Evolutionary conservation across 129 eudicot species (phyloP), one percentile per base, ranked within the genome.

Genomic region (Chrysanthemum makinoi): DNA sequence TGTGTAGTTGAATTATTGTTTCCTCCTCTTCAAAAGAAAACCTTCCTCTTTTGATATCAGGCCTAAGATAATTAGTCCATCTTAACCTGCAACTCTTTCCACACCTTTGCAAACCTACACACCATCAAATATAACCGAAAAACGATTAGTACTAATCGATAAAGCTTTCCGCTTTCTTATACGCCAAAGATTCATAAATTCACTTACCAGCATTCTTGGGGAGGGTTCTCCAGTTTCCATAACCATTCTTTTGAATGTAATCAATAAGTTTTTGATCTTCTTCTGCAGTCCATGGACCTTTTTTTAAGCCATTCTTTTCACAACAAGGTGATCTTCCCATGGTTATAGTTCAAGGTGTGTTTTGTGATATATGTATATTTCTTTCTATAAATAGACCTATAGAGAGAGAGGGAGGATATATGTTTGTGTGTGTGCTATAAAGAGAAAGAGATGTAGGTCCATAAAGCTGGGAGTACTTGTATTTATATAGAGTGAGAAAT

Each of bases 251-350:
- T 17, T 85, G 83, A 76, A 91, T 86, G 68, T 86, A 86, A 75
- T 86, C 89, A 72, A 84, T 72, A 53, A 91, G 94, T 61, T 84
- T 91, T 49, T 88, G 89, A 81, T 91, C 97, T 75, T 91, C 97
- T 69, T 88, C 97, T 1, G 96, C 81, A 15, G 96, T 88, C 97
- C 97, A 91, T 17, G 97, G 96, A 51, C 97, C 97, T 55, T 78
- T 91, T 57, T 88, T 91, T 33, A 91, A 69, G 51, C 96, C 96
- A 70, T 77, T 81, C 52, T 91, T 88, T n/a, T 91, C 96, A 81
- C 96, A 88, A 72, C 94, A 88, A 50, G 94, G 96, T 72, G 97
- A 75, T 84, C 97, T 88, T 75, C 96, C 97, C 97, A 91, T 91
- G 75, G 22, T 79, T 19, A 7, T 13, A 26, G 17, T 30, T 65